Conservation (phyloP, 2,329 filamentous ascomycete species). For the Alternaria consortialis region DNA sequence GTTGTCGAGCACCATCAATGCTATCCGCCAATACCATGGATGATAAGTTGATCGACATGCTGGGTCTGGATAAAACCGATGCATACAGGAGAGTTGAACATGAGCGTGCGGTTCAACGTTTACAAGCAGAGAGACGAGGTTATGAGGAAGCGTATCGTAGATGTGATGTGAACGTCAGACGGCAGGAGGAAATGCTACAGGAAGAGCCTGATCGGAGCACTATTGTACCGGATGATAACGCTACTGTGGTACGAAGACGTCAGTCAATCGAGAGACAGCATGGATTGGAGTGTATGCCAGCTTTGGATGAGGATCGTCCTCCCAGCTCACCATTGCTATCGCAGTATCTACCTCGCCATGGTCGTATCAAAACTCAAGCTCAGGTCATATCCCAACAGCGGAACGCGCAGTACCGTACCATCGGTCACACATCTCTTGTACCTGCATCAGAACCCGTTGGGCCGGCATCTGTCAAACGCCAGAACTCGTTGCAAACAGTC, state of each 20-base stretch:
- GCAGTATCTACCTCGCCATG: not conserved
- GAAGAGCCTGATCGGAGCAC: not conserved
- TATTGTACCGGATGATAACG: not conserved
- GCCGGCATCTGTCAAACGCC: not conserved
- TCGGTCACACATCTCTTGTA: not conserved
- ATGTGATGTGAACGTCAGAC: not conserved
- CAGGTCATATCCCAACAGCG: not conserved
- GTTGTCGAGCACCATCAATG: not conserved
- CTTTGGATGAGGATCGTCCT: not conserved
- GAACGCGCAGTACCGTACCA: not conserved
- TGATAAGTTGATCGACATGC: not conserved
- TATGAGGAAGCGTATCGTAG: not conserved
- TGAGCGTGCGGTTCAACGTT: not conserved
- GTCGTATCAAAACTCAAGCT: not conserved
- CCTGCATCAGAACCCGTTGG: not conserved
- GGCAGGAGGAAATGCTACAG: not conserved
- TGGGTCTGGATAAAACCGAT: not conserved
- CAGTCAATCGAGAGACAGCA: not conserved
- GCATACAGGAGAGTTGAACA: slow-evolving; percentile 7
- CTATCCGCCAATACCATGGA: not conserved
- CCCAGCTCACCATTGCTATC: not conserved
- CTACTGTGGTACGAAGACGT: not conserved
- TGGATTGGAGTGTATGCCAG: not conserved
- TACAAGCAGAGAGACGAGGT: not conserved
- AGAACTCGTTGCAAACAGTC: not conserved